phyloP scores from a whole-genome alignment of 805 yeast species.

The Grigorovia humatica region DNA sequence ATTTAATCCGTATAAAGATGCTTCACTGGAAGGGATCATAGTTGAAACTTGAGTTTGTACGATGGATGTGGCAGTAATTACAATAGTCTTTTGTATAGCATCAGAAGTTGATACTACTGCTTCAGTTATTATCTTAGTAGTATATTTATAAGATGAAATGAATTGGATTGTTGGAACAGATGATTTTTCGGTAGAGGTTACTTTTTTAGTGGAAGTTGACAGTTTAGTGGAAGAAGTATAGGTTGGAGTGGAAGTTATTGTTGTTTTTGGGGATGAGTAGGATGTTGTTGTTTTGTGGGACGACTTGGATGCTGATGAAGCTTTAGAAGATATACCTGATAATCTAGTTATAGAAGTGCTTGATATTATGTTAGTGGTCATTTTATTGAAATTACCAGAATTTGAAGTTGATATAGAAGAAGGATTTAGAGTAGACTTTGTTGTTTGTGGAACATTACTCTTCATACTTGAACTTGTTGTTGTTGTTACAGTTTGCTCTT shows the following conservation, averaged over 20 bases:
- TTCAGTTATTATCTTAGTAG: slow-evolving; percentile 18
- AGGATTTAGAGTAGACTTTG: background rate
- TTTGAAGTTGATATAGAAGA: background rate
- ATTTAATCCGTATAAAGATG: background rate
- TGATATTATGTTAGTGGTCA: background rate
- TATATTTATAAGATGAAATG: slow-evolving; percentile 11
- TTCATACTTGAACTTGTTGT: slow-evolving; percentile 17
- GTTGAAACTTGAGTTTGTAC: slow-evolving; percentile 11
- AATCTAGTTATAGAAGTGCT: background rate
- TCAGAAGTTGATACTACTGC: slow-evolving; percentile 17
- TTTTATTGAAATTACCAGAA: background rate
- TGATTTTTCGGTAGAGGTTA: slow-evolving; percentile 4
- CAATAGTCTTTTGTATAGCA: slow-evolving; percentile 14
- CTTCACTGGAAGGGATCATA: background rate
- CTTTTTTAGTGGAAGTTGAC: background rate
- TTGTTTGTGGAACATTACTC: slow-evolving; percentile 6
- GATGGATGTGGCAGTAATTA: slow-evolving; percentile 23
- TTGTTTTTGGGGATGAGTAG: background rate
- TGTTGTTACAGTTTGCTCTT: no score
- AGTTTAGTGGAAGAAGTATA: background rate
- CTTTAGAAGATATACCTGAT: background rate
- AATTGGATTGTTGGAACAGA: background rate
- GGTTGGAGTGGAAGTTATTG: background rate
- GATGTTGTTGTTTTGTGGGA: background rate
- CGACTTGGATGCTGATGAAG: background rate